phyloP scores from a whole-genome alignment of 2,329 filamentous ascomycete genomes.

The Furcasterigmium furcatum region DNA sequence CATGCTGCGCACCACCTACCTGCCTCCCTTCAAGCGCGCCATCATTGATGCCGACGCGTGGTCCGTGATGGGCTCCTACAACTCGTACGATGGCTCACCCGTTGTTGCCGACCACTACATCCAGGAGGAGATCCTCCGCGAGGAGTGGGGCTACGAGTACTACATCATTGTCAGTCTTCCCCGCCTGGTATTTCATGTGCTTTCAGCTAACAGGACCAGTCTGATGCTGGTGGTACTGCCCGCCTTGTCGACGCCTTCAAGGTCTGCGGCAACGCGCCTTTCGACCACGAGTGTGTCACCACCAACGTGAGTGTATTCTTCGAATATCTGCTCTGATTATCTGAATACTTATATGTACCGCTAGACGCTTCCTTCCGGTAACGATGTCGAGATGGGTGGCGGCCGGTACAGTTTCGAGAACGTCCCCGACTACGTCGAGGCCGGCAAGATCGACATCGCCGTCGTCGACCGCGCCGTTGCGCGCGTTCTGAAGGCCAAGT shows the following conservation, averaged over 20 bases:
- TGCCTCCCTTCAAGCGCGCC: constrained; percentile 63
- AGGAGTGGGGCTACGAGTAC: constrained; percentile 72
- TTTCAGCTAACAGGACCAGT: constrained; percentile 8
- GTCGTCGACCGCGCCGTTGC: constrained; percentile 65
- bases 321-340: not conserved
- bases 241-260: constrained; percentile 62
- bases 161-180: constrained; percentile 41
- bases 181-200: not conserved
- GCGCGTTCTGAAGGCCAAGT: constrained; percentile 64
- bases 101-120: constrained; percentile 62
- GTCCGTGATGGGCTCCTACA: constrained; percentile 72
- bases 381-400: constrained; percentile 74
- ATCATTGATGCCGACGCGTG: constrained; percentile 68
- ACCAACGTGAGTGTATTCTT: constrained; percentile 37
- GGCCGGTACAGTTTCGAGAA: constrained; percentile 68
- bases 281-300: constrained; percentile 65
- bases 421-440: constrained; percentile 62
- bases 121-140: constrained; percentile 65
- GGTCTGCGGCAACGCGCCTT: constrained; percentile 56
- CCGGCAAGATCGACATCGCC: constrained; percentile 55
- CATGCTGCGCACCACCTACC: constrained; percentile 51
- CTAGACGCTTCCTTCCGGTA: constrained; percentile 61
- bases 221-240: constrained; percentile 68
- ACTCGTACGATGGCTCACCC: constrained; percentile 71
- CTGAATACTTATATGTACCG: constrained; percentile 2